Base-by-base conservation (phyloP, 2,329 filamentous ascomycete species). In the Mycosphaerella sp. region DNA sequence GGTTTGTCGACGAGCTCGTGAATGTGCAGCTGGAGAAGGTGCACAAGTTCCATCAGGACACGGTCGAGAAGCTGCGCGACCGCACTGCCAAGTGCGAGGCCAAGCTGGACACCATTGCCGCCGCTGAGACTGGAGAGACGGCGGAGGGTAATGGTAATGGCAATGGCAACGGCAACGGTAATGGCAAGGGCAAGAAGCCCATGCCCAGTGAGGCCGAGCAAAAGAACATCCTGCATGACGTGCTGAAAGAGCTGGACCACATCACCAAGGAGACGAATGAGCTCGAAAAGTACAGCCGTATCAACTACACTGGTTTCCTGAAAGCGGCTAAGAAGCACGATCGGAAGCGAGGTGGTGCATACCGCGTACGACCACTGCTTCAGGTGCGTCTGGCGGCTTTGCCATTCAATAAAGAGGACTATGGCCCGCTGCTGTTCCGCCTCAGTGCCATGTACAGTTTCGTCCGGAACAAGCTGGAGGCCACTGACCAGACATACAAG, bases 281-380 rank as follows among this genome's bases (percentile, higher is more conserved):
- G 76, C 80, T 98, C 63, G 93, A 95, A 74, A 93, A 89, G 71
- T 98, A 93, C 74, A 93, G 89, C 72, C 87, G 86, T 60, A 85
- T 96, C 75, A 98, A 98, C 75, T 98, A 96, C 73, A 95, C 93
- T 5, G 93, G 90, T 45, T 95, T 97, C 73, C 80, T 96, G 68
- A 98, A 98, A 78, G 95, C 95, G 45, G 90, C 90, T 53, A 98
- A 98, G 83, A 98, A 98, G 76, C 93, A 98, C 73, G 93, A 98
- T 73, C 87, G 93, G 62, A 95, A 92, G 75, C 82, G 92, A 62
- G 91, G 91, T 53, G 80, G 84, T 61, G 80, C 84, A 50, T 97
- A 97, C 76, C 89, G 86, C 70, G 87, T 97, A 62, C 84, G 89
- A 23, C 91, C 93, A 29, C 84, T 97, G 76, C 84, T 97, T 73